Percentiles rank a stretch among this genome's conserved stretches.
These are phyloP conservation scores for Stylosanthes scabra DNA, from an alignment of 331 rosid species.

Conservation along the genomic window DNA sequence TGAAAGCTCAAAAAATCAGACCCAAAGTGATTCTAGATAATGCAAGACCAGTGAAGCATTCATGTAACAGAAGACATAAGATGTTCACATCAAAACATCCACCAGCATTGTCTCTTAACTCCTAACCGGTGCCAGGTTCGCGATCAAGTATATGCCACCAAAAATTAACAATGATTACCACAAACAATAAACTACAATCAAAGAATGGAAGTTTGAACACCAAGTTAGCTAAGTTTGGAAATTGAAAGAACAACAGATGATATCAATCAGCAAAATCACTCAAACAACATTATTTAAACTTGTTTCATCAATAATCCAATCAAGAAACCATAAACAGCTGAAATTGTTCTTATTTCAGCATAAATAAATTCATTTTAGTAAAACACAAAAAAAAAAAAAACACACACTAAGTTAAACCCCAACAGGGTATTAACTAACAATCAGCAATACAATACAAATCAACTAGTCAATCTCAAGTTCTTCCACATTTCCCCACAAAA, in stretches of 20 bases:
- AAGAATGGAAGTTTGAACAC: neutral
- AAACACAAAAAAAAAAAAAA: neutral
- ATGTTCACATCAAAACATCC: constrained; percentile 15
- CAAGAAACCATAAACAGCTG: constrained; percentile 1
- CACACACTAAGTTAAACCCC: neutral
- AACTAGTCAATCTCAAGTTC: neutral
- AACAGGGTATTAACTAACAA: constrained; percentile 1
- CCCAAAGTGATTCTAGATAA: neutral
- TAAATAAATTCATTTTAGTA: constrained; percentile 24
- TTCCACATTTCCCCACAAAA: constrained; percentile 7
- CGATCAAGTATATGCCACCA: neutral
- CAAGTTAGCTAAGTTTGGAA: neutral
- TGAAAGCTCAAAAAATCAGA: neutral
- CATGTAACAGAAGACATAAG: neutral
- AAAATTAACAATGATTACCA: neutral
- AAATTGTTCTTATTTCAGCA: constrained; percentile 14
- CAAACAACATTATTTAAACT: neutral
- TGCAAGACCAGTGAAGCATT: neutral
- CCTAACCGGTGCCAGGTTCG: neutral
- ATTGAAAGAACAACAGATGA: neutral
- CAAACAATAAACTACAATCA: neutral
- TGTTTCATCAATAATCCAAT: neutral
- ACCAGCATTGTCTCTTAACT: constrained; percentile 9
- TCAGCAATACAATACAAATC: constrained; percentile 14
- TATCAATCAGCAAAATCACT: constrained; percentile 1